Evolutionary conservation across 1,284 basidiomycete species (phyloP).

Genomic region (Kwoniella shivajii): DNA sequence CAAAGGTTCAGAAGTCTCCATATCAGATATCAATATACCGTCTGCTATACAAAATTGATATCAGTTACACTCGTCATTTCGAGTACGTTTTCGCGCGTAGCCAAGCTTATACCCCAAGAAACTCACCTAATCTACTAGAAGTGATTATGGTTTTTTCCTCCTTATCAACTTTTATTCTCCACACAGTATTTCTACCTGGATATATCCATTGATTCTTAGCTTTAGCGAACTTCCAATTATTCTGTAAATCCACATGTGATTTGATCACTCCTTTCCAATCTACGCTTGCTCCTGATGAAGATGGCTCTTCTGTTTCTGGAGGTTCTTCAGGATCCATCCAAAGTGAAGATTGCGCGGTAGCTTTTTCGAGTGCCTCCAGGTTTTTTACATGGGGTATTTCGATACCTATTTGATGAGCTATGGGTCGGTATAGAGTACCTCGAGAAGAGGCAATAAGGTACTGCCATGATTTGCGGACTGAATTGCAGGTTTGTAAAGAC

Average conservation of each 20-base stretch:
- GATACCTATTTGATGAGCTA: constrained; percentile 22
- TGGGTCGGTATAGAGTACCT: constrained; percentile 28
- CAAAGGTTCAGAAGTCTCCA: constrained; percentile 22
- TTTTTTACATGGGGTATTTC: constrained; percentile 15
- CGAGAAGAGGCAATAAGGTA: constrained; percentile 18
- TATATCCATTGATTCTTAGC: constrained; percentile 35
- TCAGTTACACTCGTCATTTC: too few species aligned
- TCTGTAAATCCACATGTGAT: constrained; percentile 18
- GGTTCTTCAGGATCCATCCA: constrained; percentile 12
- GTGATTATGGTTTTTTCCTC: constrained; percentile 35
- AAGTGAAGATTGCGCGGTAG: not conserved
- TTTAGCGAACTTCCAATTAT: constrained; percentile 35
- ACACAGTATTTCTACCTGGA: constrained; percentile 28
- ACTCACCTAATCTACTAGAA: constrained; percentile 32
- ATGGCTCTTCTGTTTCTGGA: not conserved
- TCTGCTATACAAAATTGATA: constrained; percentile 10
- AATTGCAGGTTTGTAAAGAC: constrained; percentile 25
- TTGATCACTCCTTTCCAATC: constrained; percentile 29
- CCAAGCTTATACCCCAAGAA: too few species aligned
- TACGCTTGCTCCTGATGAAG: constrained; percentile 1
- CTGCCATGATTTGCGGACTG: constrained; percentile 32
- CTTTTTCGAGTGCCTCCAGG: constrained; percentile 11
- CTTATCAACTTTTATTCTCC: constrained; percentile 45
- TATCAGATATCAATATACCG: constrained; percentile 31
- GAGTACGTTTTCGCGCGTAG: too few species aligned